These are phyloP conservation scores for Penicillium macrosclerotiorum DNA, from an alignment of 495 filamentous ascomycete genomes.

Conservation along the genomic window DNA sequence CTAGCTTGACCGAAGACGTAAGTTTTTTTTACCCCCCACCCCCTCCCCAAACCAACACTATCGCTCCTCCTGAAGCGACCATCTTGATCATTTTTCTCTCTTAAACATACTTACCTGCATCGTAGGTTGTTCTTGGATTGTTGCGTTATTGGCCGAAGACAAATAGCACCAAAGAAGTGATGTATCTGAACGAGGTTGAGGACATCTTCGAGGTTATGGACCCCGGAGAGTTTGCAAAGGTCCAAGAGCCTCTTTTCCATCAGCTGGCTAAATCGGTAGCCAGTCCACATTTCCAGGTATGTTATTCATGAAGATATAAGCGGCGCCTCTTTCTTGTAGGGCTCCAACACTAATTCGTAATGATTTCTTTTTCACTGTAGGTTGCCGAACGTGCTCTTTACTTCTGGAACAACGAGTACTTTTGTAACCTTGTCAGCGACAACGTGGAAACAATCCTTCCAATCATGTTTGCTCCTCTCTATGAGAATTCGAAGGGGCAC, in stretches of 20 bases:
- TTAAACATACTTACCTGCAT: constrained; percentile 2
- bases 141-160: constrained; percentile 98
- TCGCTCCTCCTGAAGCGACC: too few relatives aligned
- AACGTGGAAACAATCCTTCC: constrained; percentile 97
- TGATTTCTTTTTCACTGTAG: constrained; percentile 30
- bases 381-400: constrained; percentile 96
- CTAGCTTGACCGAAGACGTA: constrained; percentile 94
- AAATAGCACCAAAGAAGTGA: constrained; percentile 99
- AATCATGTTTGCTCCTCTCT: constrained; percentile 98
- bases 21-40: constrained; percentile 3
- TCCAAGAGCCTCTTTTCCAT: constrained; percentile 95
- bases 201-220: constrained; percentile 99
- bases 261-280: constrained; percentile 97
- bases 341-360: background rate
- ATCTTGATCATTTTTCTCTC: background rate
- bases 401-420: constrained; percentile 99
- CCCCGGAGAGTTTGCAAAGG: constrained; percentile 96
- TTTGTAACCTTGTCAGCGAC: constrained; percentile 98
- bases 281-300: constrained; percentile 94
- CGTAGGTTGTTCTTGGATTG: constrained; percentile 86
- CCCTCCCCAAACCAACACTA: background rate
- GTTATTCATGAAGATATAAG: constrained; percentile 10
- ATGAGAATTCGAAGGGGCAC: constrained; percentile 98
- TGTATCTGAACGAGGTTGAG: constrained; percentile 99
- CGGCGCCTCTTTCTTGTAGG: too few relatives aligned